Base-by-base conservation (phyloP, 2,329 filamentous ascomycete species). In the Paraphoma chrysanthemicola region DNA sequence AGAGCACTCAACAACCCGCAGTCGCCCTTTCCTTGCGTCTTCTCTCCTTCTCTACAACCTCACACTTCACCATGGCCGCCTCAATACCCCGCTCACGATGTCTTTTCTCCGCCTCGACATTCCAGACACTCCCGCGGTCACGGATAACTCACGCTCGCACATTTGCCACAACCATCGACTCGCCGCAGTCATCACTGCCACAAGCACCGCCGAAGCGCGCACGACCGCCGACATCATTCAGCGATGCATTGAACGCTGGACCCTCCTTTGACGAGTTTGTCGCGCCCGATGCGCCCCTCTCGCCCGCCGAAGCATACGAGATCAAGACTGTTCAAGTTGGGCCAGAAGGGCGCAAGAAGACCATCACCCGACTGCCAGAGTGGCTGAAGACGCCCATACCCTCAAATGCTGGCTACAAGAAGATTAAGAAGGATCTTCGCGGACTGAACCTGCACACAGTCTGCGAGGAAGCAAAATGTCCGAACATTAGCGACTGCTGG, bases 381-480 rank as follows among this genome's bases (percentile, higher is more conserved):
- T 99, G 95, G 95, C 86, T 99, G 62, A 97, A 98, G 84, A 99
- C 94, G 18, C 91, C 93, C 1, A 95, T 99, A 54, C 95, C 95
- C 0, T 87, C 88, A 11, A 89, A 89, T 60, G 90, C 86, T 54
- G 96, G 96, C 80, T 97, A 90, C 83, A 96, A 96, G 81, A 91
- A 92, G 72, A 96, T 99, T 78, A 97, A 97, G 83, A 88, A 90
- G 62, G 95, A 99, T 77, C 81, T 99, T 64, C 87, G 95, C 36
- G 95, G 95, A 0, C 80, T 99, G 57, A 90, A 91, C 55, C 82
- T 99, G 54, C 93, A 97, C 78, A 99, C 95, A 5, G 95, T 99
- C 14, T 99, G 95, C 78, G 95, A 99, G 80, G 95, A 99, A 81
- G 95, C 95, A 1, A 88, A 93, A 64, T 99, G 95, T 78, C 95